Base-by-base conservation (phyloP, 305 asterid species). In the Plantago rigida region DNA sequence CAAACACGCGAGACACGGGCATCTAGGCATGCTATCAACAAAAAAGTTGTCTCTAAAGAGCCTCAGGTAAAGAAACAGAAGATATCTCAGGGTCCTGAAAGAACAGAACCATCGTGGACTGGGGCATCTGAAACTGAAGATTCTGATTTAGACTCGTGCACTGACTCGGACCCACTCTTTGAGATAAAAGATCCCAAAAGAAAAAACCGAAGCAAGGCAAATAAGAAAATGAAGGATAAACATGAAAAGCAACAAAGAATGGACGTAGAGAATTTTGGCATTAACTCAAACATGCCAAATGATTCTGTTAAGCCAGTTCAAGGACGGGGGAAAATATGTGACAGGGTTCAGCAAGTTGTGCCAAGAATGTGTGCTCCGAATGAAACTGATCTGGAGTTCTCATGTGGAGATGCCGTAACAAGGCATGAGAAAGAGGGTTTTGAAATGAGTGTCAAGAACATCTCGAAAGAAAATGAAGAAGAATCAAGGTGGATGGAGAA, bases 51-150 rank as follows among this genome's bases (percentile, higher is more conserved):
- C 64, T 15, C 71, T 53, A 52, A n/a, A 53, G 53, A 62, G 60
- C 77, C 78, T 59, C 47, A 58, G 57, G 70, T 64, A 66, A 62
- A 47, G 31, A 56, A 59, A 55, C 51, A 64, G 65, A 65, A 51
- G 36, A 44, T 46, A 51, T 51, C 61, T 26, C 64, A 67, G 36
- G 7, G 29, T 34, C 58, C 22, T 31, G 59, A 47, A 57, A 65
- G 47, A 67, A 54, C 59, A 48, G 59, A 69, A 62, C 60, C 49
- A 65, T 26, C 39, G 59, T 60, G 72, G 26, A 59, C 42, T 64
- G 56, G 46, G 56, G 55, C 42, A 56, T 29, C 67, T 51, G 71
- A 70, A 47, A 65, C 48, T 49, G 71, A 59, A 60, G 19, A 42
- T 39, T 9, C 62, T 44, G 56, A 51, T 46, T 74, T 56, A 13